These are phyloP conservation scores for Suillus americanus DNA, from an alignment of 768 basidiomycete genomes.

Conservation along the genomic window DNA sequence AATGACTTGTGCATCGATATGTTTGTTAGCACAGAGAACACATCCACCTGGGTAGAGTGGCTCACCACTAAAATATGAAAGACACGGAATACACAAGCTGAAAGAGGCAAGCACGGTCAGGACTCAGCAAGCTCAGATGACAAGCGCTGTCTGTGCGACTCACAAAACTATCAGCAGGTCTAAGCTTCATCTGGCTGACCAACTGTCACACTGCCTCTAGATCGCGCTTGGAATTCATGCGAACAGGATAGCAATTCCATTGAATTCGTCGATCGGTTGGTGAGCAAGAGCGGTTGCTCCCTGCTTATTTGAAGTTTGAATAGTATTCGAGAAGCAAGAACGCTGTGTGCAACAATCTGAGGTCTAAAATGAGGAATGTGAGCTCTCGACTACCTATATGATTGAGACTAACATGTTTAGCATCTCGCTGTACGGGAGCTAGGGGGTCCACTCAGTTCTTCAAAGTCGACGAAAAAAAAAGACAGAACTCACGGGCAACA, in stretches of 20 bases:
- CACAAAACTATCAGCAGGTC: not conserved
- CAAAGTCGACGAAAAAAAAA: not conserved
- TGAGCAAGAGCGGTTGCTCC: not conserved
- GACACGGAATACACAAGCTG: not conserved
- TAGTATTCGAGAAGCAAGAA: conserved; percentile 7
- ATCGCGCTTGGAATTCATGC: not conserved
- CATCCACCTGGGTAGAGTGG: not conserved
- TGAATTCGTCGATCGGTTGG: not conserved
- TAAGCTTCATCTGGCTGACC: not conserved
- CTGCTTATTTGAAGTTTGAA: conserved; percentile 4
- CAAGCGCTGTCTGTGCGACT: not conserved
- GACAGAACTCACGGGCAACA: not conserved
- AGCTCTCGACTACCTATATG: not conserved
- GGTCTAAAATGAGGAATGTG: not conserved
- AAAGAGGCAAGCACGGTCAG: not conserved
- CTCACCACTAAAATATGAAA: not conserved
- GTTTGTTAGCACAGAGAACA: not conserved
- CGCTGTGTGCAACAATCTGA: conserved; percentile 4
- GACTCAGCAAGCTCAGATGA: not conserved
- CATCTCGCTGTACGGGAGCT: not conserved
- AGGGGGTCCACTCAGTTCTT: not conserved
- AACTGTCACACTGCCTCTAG: not conserved
- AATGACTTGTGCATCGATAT: not conserved
- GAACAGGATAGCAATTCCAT: not conserved
- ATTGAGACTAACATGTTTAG: not conserved